Evolutionary conservation across 306 rosid species (phyloP).

Genomic region (Pyrus betulifolia): DNA sequence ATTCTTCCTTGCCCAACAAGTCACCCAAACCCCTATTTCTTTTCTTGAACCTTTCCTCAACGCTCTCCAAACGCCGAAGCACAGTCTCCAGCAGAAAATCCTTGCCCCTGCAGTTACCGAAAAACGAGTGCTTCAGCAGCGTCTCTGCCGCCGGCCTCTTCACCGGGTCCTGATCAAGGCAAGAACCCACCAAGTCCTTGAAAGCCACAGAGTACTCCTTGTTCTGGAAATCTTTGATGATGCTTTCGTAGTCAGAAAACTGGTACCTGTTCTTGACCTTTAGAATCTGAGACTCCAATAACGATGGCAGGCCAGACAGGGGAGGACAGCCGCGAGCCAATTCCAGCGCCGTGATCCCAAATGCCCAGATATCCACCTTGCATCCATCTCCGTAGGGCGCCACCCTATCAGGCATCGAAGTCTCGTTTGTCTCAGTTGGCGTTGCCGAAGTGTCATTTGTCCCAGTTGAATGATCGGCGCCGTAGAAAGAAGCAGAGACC

Average conservation of each 20-base stretch:
- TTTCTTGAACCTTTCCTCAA: constrained; percentile 46
- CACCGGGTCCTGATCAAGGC: constrained; percentile 54
- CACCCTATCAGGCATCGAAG: constrained; percentile 46
- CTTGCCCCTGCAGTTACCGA: constrained; percentile 30
- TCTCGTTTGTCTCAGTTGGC: constrained; percentile 37
- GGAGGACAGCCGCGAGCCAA: constrained; percentile 70
- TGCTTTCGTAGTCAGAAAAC: constrained; percentile 42
- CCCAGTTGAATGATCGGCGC: constrained; percentile 14
- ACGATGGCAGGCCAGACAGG: constrained; percentile 52
- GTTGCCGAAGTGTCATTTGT: constrained; percentile 46
- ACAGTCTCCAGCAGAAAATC: constrained; percentile 44
- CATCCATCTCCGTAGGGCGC: constrained; percentile 54
- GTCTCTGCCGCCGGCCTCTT: constrained; percentile 52
- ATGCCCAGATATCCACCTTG: constrained; percentile 70
- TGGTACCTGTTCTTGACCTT: constrained; percentile 43
- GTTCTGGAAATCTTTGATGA: constrained; percentile 5
- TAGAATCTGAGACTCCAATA: constrained; percentile 40
- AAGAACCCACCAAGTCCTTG: constrained; percentile 60
- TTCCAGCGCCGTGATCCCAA: constrained; percentile 61
- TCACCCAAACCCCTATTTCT: neutral
- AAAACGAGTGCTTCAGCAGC: constrained; percentile 47
- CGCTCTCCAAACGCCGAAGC: constrained; percentile 38
- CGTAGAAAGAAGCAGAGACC: constrained; percentile 56
- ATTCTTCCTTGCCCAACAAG: constrained; percentile 8
- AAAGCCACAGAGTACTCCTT: constrained; percentile 49